These are phyloP conservation scores for Theobroma grandiflorum DNA, from an alignment of 441 rosid species.

Conservation along the genomic window DNA sequence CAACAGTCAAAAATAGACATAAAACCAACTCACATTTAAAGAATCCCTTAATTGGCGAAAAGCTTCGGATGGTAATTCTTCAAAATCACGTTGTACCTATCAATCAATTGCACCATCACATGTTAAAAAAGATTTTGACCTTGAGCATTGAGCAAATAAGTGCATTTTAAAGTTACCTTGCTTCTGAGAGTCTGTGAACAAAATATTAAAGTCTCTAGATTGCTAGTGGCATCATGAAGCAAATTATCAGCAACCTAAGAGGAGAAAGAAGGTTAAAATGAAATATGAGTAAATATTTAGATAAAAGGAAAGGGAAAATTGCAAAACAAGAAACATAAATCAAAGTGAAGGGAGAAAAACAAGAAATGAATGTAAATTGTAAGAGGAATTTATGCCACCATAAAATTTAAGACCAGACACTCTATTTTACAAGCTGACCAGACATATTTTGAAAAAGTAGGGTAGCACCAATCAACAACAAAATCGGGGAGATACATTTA, in stretches of 20 bases:
- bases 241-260: conserved; percentile 96
- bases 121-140: background rate
- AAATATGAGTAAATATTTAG: conserved; percentile 5
- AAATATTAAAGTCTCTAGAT: conserved; percentile 93
- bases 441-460: too few species aligned
- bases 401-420: background rate
- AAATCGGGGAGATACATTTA: too few species aligned
- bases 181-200: conserved; percentile 99
- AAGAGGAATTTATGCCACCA: conserved; percentile 8
- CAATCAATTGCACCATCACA: conserved; percentile 25
- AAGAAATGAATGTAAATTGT: background rate
- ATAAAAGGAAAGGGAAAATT: conserved; percentile 7
- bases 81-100: conserved; percentile 97
- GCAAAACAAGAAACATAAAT: conserved; percentile 15
- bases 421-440: background rate
- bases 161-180: conserved; percentile 69
- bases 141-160: conserved; percentile 14
- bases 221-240: conserved; percentile 97
- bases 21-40: conserved; percentile 67
- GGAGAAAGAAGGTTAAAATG: conserved; percentile 23
- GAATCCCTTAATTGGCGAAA: conserved; percentile 84
- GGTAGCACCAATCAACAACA: too few species aligned
- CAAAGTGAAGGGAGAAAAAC: background rate
- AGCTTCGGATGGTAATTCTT: conserved; percentile 97
- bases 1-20: conserved; percentile 13